A percentile compares a stretch with the other conserved stretches of the same genome.
Conservation (phyloP, 345 rosid species). For the Cardamine occulta region DNA sequence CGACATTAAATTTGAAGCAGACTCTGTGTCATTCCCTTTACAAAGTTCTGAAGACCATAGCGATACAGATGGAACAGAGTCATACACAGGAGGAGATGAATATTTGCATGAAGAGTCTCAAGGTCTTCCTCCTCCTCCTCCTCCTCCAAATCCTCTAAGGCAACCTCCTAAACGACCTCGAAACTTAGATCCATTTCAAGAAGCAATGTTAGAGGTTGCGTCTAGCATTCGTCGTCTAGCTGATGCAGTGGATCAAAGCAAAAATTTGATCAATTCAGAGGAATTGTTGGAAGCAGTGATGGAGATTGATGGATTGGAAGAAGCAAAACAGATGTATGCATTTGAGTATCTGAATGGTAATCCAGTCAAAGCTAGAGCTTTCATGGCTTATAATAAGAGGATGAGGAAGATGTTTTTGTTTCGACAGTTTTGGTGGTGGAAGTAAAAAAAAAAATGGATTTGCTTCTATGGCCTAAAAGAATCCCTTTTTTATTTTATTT, state of each 20-base stretch:
- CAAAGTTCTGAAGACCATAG: constrained; percentile 62
- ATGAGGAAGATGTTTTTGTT: constrained; percentile 77
- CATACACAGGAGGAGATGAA: constrained; percentile 58
- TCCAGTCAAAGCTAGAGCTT: constrained; percentile 86
- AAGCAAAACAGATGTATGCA: constrained; percentile 85
- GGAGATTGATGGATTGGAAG: constrained; percentile 91
- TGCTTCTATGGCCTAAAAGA: background rate
- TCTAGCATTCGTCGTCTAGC: constrained; percentile 75
- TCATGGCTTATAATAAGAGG: constrained; percentile 72
- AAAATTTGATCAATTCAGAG: constrained; percentile 53
- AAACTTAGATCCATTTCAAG: constrained; percentile 63
- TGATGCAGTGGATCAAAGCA: constrained; percentile 71
- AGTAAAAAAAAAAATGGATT: constrained; percentile 43
- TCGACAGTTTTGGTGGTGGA: constrained; percentile 96
- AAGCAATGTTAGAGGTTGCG: constrained; percentile 74
- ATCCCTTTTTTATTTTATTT: background rate
- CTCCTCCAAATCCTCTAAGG: constrained; percentile 57
- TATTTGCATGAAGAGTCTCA: constrained; percentile 59
- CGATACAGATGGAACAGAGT: constrained; percentile 89
- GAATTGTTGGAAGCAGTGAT: constrained; percentile 75
- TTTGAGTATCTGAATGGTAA: constrained; percentile 85
- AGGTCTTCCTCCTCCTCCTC: constrained; percentile 52
- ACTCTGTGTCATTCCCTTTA: constrained; percentile 67
- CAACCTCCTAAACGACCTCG: constrained; percentile 63
- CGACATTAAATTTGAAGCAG: constrained; percentile 63